Conservation (phyloP, 2,329 filamentous ascomycete species). For the Xylaria sp. region DNA sequence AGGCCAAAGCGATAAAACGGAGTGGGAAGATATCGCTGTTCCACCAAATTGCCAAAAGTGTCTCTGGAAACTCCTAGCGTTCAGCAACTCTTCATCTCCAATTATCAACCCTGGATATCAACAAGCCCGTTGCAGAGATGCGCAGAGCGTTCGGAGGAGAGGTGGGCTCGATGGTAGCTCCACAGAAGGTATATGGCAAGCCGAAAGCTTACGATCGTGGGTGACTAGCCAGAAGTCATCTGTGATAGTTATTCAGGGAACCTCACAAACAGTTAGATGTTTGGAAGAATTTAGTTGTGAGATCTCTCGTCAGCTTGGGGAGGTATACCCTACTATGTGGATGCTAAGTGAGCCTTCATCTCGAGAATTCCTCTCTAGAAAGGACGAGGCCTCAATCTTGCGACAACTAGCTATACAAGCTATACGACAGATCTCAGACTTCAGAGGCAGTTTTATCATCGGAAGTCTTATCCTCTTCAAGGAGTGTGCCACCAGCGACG, state of each 20-base stretch:
- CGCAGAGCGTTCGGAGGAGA: conserved; percentile 1
- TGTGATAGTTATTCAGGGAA: conserved; percentile 13
- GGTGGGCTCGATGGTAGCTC: not conserved
- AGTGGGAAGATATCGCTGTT: conserved; percentile 13
- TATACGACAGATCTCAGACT: not conserved
- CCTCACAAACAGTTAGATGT: conserved; percentile 14
- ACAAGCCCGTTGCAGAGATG: conserved; percentile 11
- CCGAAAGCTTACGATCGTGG: conserved; percentile 10
- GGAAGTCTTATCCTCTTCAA: not conserved
- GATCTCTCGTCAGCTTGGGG: conserved; percentile 12
- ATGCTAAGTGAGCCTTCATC: conserved; percentile 24
- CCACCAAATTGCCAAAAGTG: conserved; percentile 7
- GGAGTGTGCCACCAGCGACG: not conserved
- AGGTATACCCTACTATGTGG: conserved; percentile 21
- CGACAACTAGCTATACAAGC: conserved; percentile 22
- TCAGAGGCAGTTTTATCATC: conserved; percentile 11
- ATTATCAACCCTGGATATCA: conserved; percentile 9
- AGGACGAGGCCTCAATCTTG: conserved; percentile 16
- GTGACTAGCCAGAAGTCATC: conserved; percentile 10
- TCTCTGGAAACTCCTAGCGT: conserved; percentile 20
- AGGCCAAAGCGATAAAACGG: not conserved
- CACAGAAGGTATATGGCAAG: conserved; percentile 21
- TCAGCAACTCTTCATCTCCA: conserved; percentile 16
- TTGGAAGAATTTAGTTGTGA: conserved; percentile 18
- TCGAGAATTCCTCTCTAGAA: conserved; percentile 7